These are phyloP conservation scores for Hippophae rhamnoides DNA, from an alignment of 306 rosid genomes.

Conservation along the genomic window DNA sequence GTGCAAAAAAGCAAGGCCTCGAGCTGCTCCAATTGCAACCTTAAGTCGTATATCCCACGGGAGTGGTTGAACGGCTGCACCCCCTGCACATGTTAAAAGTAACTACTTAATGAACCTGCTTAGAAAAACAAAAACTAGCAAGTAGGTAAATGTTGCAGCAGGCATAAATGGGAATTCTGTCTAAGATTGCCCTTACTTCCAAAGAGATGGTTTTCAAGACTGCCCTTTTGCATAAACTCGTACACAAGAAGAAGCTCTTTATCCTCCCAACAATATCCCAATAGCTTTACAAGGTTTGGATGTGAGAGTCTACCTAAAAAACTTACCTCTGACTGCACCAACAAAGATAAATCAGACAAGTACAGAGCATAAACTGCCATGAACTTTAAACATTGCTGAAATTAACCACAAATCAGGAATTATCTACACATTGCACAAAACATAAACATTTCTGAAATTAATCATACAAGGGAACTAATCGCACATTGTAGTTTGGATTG, in stretches of 20 bases:
- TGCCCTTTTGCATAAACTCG: constrained; percentile 92
- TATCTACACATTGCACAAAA: no score
- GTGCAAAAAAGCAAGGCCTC: constrained; percentile 84
- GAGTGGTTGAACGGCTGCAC: constrained; percentile 72
- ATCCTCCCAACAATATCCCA: constrained; percentile 86
- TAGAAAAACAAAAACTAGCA: constrained; percentile 11
- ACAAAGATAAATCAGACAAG: constrained; percentile 14
- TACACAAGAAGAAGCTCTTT: constrained; percentile 67
- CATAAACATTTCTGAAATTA: no score
- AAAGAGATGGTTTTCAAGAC: constrained; percentile 85
- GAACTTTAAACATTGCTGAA: constrained; percentile 4
- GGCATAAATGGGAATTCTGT: constrained; percentile 6
- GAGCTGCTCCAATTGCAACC: constrained; percentile 92
- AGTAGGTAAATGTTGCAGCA: constrained; percentile 1
- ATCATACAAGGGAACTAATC: no score
- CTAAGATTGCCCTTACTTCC: constrained; percentile 56
- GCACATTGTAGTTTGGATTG: no score
- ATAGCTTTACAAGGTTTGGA: constrained; percentile 78
- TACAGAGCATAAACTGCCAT: neutral
- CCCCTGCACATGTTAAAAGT: constrained; percentile 45
- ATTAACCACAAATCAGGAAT: neutral
- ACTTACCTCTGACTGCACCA: constrained; percentile 75
- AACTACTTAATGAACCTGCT: constrained; percentile 6
- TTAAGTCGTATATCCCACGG: constrained; percentile 78
- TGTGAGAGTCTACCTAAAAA: constrained; percentile 88